phyloP scores from a whole-genome alignment of 805 yeast species.

The Metschnikowia anglica region DNA sequence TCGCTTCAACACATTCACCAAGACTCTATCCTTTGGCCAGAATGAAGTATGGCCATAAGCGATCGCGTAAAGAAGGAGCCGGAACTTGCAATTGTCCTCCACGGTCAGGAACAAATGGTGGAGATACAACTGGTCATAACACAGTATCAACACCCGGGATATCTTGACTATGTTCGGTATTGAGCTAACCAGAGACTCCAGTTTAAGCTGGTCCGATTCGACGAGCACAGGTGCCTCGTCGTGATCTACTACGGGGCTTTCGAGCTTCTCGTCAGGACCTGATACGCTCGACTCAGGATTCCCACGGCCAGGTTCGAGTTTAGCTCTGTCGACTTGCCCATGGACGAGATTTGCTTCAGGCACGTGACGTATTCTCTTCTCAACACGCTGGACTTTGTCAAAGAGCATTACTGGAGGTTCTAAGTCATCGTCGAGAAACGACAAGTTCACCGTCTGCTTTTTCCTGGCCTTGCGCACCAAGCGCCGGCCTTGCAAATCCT shows the following conservation, averaged over 20 bases:
- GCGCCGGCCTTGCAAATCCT: slow-evolving; percentile 10
- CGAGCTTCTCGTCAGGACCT: neutral
- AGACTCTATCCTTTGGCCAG: slow-evolving; percentile 12
- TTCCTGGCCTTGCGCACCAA: slow-evolving; percentile 3
- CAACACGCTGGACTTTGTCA: slow-evolving; percentile 6
- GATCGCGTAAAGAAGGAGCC: slow-evolving; percentile 17
- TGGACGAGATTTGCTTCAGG: no score
- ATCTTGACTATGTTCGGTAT: slow-evolving; percentile 4
- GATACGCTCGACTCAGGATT: no score
- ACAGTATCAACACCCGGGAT: slow-evolving; percentile 3
- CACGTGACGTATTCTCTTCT: neutral
- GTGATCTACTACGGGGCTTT: neutral
- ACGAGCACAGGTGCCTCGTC: slow-evolving; percentile 14
- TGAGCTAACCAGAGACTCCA: slow-evolving; percentile 5
- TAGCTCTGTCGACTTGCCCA: no score
- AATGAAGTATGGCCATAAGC: slow-evolving; percentile 6
- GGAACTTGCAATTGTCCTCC: slow-evolving; percentile 16
- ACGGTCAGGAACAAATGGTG: slow-evolving; percentile 10
- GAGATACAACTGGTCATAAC: slow-evolving; percentile 14
- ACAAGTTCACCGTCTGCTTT: slow-evolving; percentile 4
- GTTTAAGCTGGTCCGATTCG: slow-evolving; percentile 9
- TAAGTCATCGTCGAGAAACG: slow-evolving; percentile 9
- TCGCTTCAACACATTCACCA: slow-evolving; percentile 8
- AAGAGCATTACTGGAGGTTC: slow-evolving; percentile 8
- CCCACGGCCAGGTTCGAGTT: no score